phyloP scores from a whole-genome alignment of 2,329 filamentous ascomycete species.

The Monilinia fructigena region DNA sequence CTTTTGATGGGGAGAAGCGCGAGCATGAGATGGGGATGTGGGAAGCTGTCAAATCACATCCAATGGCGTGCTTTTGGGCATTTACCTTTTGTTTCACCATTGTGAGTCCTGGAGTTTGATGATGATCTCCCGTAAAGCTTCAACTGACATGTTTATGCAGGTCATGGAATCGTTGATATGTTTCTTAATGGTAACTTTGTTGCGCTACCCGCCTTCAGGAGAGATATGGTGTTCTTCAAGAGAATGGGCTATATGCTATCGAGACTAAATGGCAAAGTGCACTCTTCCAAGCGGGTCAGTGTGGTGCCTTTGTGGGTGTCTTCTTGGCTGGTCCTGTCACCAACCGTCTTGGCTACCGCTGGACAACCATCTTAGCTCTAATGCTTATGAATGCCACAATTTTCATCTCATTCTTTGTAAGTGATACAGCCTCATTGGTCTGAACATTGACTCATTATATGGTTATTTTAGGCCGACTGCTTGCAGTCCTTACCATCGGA shows the following conservation, averaged over 20 bases:
- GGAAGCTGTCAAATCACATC: slow-evolving; percentile 52
- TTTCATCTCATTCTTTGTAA: slow-evolving; percentile 47
- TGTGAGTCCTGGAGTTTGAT: slow-evolving; percentile 40
- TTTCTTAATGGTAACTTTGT: slow-evolving; percentile 62
- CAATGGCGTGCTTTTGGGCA: slow-evolving; percentile 54
- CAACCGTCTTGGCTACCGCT: slow-evolving; percentile 58
- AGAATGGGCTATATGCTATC: slow-evolving; percentile 43
- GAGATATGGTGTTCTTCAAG: background rate
- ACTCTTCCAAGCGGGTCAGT: slow-evolving; percentile 53
- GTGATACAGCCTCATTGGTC: slow-evolving; percentile 27
- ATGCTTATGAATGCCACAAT: slow-evolving; percentile 53
- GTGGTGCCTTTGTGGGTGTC: slow-evolving; percentile 60
- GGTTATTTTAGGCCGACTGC: slow-evolving; percentile 6
- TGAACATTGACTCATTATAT: background rate
- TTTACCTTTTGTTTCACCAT: slow-evolving; percentile 57
- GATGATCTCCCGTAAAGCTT: slow-evolving; percentile 12
- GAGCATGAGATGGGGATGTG: slow-evolving; percentile 52
- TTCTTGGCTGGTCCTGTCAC: slow-evolving; percentile 61
- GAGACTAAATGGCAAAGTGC: slow-evolving; percentile 57
- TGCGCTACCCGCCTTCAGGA: slow-evolving; percentile 48
- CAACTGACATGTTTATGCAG: slow-evolving; percentile 40
- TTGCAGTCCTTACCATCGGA: slow-evolving; percentile 40
- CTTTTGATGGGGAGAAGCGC: slow-evolving; percentile 51
- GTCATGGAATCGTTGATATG: slow-evolving; percentile 63
- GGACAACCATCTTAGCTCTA: slow-evolving; percentile 54